Conservation (phyloP, 371 early-diverging fungal species). For the Thermomucor indicae-seudaticae region DNA sequence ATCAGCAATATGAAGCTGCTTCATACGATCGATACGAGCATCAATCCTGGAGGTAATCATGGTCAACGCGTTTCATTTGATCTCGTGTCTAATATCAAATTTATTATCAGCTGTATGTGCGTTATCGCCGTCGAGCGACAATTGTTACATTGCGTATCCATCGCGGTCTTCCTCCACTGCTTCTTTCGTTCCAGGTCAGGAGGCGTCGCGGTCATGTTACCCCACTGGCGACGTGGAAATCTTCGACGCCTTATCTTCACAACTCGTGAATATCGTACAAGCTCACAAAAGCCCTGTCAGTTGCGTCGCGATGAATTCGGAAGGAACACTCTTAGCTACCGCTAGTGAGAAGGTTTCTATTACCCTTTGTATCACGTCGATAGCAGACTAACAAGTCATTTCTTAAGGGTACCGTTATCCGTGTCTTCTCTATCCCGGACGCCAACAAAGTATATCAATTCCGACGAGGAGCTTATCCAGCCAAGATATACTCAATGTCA, state of each 20-base stretch:
- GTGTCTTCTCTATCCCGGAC: slow-evolving; percentile 88
- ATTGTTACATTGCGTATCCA: slow-evolving; percentile 93
- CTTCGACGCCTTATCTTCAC: slow-evolving; percentile 82
- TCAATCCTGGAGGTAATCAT: slow-evolving; percentile 76
- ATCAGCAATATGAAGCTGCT: slow-evolving; percentile 95
- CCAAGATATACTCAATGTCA: slow-evolving; percentile 88
- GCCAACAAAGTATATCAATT: slow-evolving; percentile 92
- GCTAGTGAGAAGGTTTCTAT: slow-evolving; percentile 83
- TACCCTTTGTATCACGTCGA: not conserved
- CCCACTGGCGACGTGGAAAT: slow-evolving; percentile 81
- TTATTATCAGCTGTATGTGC: slow-evolving; percentile 75
- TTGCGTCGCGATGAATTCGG: slow-evolving; percentile 79
- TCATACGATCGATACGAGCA: slow-evolving; percentile 91
- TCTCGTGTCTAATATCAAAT: not conserved
- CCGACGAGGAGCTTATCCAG: slow-evolving; percentile 90
- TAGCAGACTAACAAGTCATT: not conserved
- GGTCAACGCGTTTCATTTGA: not conserved
- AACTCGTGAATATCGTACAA: slow-evolving; percentile 86
- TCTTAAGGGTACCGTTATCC: slow-evolving; percentile 89
- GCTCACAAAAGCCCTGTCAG: slow-evolving; percentile 91
- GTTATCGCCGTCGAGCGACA: slow-evolving; percentile 90
- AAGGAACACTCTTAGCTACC: slow-evolving; percentile 92
- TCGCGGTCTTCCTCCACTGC: slow-evolving; percentile 54
- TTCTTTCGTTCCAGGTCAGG: slow-evolving; percentile 19
- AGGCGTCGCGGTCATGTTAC: slow-evolving; percentile 7